A percentile compares a stretch with the other conserved stretches of the same genome.
Conservation (phyloP, 2,329 filamentous ascomycete species). For the Fusarium anguioides region DNA sequence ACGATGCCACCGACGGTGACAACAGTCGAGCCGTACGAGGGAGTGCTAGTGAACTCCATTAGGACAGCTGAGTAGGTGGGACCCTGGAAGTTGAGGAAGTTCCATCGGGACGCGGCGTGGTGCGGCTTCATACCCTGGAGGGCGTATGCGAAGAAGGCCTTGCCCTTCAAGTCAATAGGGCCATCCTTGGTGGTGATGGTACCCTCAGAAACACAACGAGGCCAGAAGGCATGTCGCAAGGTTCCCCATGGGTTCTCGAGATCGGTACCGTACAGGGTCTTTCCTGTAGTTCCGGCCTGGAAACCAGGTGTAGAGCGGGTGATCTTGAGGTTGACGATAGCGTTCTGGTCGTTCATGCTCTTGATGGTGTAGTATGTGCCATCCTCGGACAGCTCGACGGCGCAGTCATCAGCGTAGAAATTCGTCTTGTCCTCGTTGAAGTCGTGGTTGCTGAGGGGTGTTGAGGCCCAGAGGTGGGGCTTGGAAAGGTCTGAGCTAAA, state of each 20-base stretch:
- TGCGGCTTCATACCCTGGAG: conserved; percentile 99
- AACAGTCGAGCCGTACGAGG: conserved; percentile 87
- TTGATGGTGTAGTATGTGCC: conserved; percentile 88
- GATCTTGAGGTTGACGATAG: conserved; percentile 87
- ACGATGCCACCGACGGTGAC: conserved; percentile 86
- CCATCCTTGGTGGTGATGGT: conserved; percentile 86
- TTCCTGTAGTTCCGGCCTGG: conserved; percentile 85
- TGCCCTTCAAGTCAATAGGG: conserved; percentile 83
- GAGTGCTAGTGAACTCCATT: conserved; percentile 96
- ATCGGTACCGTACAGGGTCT: conserved; percentile 87
- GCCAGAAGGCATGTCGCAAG: conserved; percentile 96
- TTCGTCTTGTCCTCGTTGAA: conserved; percentile 86
- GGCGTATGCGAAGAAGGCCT: conserved; percentile 82
- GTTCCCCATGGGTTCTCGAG: conserved; percentile 86
- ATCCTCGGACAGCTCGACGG: conserved; percentile 86
- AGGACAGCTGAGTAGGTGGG: conserved; percentile 86
- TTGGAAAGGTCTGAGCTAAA: conserved; percentile 80
- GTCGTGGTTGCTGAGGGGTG: conserved; percentile 79
- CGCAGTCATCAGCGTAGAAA: conserved; percentile 88
- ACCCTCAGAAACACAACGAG: conserved; percentile 83
- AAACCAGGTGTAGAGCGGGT: conserved; percentile 83
- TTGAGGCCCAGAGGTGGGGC: conserved; percentile 85
- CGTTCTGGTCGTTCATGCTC: conserved; percentile 82
- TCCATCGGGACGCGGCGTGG: conserved; percentile 92
- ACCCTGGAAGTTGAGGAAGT: conserved; percentile 91